A percentile compares a stretch with the other conserved stretches of the same genome.
phyloP scores from a whole-genome alignment of 1,284 basidiomycete species.

The Ganoderma sp. region DNA sequence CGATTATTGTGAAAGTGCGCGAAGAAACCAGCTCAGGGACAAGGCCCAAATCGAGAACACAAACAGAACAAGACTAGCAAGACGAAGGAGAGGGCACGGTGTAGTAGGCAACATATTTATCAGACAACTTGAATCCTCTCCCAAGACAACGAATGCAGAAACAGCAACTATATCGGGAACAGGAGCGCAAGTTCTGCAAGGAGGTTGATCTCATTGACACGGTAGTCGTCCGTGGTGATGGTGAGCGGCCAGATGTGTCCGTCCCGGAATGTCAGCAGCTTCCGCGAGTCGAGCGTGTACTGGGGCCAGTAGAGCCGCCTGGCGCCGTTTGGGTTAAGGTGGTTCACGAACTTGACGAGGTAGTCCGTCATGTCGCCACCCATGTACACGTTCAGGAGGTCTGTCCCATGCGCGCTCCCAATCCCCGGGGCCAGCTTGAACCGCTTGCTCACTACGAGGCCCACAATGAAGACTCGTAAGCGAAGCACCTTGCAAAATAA shows the following conservation, averaged over 20 bases:
- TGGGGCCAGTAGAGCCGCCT: conserved; percentile 32
- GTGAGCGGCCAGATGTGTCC: conserved; percentile 28
- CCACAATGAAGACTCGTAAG: not conserved
- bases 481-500: too few relatives aligned
- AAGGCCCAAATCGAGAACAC: too few relatives aligned
- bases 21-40: too few relatives aligned
- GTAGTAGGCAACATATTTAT: too few relatives aligned
- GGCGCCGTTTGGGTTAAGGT: conserved; percentile 37
- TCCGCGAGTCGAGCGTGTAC: conserved; percentile 28
- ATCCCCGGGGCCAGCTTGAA: conserved; percentile 49
- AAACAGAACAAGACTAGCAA: not conserved
- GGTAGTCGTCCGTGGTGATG: conserved; percentile 42
- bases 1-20: too few relatives aligned
- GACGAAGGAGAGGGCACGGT: not conserved
- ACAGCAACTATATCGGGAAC: conserved; percentile 41
- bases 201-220: conserved; percentile 45
- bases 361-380: conserved; percentile 35
- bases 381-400: conserved; percentile 34
- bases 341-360: conserved; percentile 37
- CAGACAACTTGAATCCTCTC: not conserved
- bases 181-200: conserved; percentile 46
- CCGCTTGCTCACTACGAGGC: conserved; percentile 50
- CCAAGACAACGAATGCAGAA: not conserved
- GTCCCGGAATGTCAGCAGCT: conserved; percentile 36
- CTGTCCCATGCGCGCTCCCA: conserved; percentile 44